Evolutionary conservation across 192 early-diverging fungal species (phyloP), one percentile per base, ranked within the genome.

Genomic region (Ambispora gerdemannii): DNA sequence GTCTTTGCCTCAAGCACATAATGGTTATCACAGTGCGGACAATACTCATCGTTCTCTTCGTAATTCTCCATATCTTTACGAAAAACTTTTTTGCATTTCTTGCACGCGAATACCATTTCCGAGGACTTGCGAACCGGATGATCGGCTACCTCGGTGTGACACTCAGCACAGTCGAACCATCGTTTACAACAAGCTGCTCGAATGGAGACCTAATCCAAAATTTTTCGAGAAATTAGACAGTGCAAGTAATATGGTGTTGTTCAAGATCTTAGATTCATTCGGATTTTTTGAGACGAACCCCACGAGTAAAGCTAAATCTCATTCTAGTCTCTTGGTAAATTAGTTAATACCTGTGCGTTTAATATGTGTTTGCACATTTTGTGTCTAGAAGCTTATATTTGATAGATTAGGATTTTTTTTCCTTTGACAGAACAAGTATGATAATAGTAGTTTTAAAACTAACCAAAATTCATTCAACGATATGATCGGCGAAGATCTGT

Each of bases 1-100:
- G 88, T 93, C 73, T 94, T 89, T 19, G 96, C 97, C 24, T 95
- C 94, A 47, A 98, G 74, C 51, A 98, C 89, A 71, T 90, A 98
- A 64, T 97, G 92, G 84, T 98, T 98, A 75, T 97, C 97, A 82
- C 97, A 98, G 72, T 96, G 89, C 34, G 97, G 97, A 73, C 97
- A 98, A 80, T 88, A 98, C 75, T 98, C 97, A 80, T 98, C 97
- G 24, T 86, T 87, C 62, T 96, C 95, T 38, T 96, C 93, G 76
- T 90, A 98, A 60, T 93, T 85, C 74, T 59, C 74, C 82, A 93
- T 82, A 70, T 95, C 88, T 76, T 98, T 98, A 72, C 95, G 86
- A 74, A 98, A 98, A n/a, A 90, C 88, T 81, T 98, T 98, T 86
- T 92, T 95, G 82, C 97, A 98, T 70, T 97, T 97, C 80, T 98